A percentile compares a stretch with the other conserved stretches of the same genome.
phyloP scores from a whole-genome alignment of 148 eudicot species.

The Arctostaphylos glauca region DNA sequence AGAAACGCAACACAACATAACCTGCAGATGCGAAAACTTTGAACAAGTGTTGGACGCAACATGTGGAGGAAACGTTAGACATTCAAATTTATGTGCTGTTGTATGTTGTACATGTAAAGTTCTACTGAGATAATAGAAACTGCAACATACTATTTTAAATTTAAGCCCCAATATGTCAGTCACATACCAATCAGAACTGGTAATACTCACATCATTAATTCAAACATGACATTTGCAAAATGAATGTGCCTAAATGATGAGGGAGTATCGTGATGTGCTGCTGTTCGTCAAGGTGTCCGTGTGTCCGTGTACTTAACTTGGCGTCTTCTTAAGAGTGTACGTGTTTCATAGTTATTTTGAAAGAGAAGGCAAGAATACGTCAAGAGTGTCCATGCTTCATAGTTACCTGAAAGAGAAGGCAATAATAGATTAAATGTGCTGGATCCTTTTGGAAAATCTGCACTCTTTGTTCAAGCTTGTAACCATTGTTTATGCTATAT shows the following conservation, averaged over 20 bases:
- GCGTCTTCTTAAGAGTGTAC: neutral
- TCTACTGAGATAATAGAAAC: neutral
- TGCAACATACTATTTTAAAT: neutral
- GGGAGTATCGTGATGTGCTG: neutral
- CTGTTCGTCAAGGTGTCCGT: neutral
- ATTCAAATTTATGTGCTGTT: neutral
- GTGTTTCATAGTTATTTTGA: neutral
- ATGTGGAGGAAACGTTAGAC: neutral
- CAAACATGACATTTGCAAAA: no score
- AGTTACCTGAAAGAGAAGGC: no score
- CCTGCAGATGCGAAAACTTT: neutral
- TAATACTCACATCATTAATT: no score
- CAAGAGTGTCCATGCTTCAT: no score
- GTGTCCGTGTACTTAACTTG: neutral
- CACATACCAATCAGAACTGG: neutral
- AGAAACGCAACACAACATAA: neutral
- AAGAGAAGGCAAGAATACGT: no score
- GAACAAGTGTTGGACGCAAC: neutral
- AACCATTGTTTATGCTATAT: neutral
- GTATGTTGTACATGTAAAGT: neutral
- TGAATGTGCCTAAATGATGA: neutral
- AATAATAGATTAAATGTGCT: no score
- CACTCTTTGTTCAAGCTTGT: no score
- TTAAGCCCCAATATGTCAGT: neutral
- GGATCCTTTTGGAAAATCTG: no score